Conservation (phyloP, 176 grass and related monocot genomes). For the Sorghum bicolor region DNA sequence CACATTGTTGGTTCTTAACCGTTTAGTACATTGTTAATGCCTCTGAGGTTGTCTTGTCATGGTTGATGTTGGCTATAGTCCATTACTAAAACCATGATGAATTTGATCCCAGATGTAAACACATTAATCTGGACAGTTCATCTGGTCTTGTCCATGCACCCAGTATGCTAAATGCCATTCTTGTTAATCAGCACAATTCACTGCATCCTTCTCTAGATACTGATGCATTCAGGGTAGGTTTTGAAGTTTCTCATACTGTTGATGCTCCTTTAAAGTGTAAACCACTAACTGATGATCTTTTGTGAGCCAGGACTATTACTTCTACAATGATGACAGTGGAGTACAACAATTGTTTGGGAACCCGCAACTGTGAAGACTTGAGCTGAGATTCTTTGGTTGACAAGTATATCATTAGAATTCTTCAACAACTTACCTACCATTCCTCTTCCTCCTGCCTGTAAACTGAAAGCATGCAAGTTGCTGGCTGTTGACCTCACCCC, state of each 20-base stretch:
- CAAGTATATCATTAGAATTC: conserved; percentile 44
- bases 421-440: conserved; percentile 41
- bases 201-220: neutral
- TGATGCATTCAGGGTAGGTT: neutral
- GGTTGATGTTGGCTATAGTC: neutral
- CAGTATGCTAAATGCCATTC: neutral
- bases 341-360: conserved; percentile 42
- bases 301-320: conserved; percentile 29
- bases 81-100: neutral
- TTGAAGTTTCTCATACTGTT: neutral
- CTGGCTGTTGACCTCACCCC: conserved; percentile 45
- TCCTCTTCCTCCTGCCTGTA: conserved; percentile 44
- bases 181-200: neutral
- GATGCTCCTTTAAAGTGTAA: neutral
- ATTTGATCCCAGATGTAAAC: neutral
- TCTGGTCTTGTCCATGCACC: neutral
- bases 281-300: neutral
- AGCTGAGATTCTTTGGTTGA: conserved; percentile 66
- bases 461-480: conserved; percentile 37
- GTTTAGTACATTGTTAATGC: neutral
- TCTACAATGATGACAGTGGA: conserved; percentile 43
- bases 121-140: neutral
- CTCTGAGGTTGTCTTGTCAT: neutral
- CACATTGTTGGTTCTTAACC: neutral
- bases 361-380: conserved; percentile 55